Base-by-base conservation (phyloP, 352 stramenopile genomes). In the Phytophthora litchii region DNA sequence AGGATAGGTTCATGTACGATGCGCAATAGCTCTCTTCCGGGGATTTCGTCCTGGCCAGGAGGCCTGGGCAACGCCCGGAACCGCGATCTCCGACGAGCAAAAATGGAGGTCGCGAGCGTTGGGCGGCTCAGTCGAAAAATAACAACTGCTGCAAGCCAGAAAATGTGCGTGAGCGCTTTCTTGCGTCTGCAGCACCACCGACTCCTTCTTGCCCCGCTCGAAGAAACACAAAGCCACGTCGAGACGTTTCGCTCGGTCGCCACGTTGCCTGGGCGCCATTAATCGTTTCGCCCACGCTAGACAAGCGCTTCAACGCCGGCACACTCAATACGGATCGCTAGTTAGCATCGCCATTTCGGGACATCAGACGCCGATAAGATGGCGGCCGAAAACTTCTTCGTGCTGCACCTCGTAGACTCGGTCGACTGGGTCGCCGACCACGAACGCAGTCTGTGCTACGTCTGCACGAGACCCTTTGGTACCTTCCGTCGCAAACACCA, bases 401-500 rank as follows among this genome's bases (percentile, higher is more conserved):
- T 90, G 40, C 68, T 85, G 60, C 83, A 89, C 43, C 76, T 94
- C 35, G 76, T 91, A 17, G 79, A 92, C 63, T 78, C 81, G 8
- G 67, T 72, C 13, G 73, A 94, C 72, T 92, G 83, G 83, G 85
- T 94, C 55, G 65, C 72, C 20, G 83, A 92, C 70, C 70, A 81
- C 43, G 80, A 91, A 34, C 83, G 83, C 32, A 72, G 70, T 12
- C 60, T 89, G 25, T 94, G 85, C 70, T 72, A 83, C 49, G 85
- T 94, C 21, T 94, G 85, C 70, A 90, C 81, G 38, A 81, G 85
- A 38, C 68, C 72, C 16, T 94, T 94, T 37, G 78, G 76, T 51
- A 84, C 83, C 13, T 94, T 94, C 60, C 83, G 83, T 34, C 85
- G 85, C 67, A 94, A 94, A 64, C 85, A 94, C 69, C 85, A 94